Conservation (phyloP, 2,329 filamentous ascomycete genomes). For the Alternaria consortialis region DNA sequence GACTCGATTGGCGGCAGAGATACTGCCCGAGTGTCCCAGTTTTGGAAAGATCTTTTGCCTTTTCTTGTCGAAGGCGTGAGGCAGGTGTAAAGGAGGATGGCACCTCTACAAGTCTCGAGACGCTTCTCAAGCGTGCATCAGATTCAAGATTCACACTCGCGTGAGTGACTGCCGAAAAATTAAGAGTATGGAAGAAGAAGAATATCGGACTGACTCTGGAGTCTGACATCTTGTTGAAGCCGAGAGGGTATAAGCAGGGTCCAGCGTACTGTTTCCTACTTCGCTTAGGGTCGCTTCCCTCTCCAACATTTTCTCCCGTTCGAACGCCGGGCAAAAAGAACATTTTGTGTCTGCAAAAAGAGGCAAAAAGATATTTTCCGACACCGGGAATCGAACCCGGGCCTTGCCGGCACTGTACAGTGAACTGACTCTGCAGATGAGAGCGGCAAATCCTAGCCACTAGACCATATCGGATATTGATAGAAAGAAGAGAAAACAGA, state of each 20-base stretch:
- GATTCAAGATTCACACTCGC: too few species aligned
- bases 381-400: conserved; percentile 24
- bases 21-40: not conserved
- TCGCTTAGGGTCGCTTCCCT: not conserved
- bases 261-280: not conserved
- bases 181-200: too few species aligned
- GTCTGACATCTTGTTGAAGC: too few species aligned
- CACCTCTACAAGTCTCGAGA: too few species aligned
- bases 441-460: conserved; percentile 25
- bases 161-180: too few species aligned
- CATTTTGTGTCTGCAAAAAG: not conserved
- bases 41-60: not conserved
- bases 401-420: conserved; percentile 21
- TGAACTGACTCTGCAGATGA: conserved; percentile 21
- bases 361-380: conserved; percentile 9
- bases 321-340: not conserved
- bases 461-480: conserved; percentile 20
- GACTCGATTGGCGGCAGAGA: not conserved
- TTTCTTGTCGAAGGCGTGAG: not conserved
- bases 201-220: too few species aligned
- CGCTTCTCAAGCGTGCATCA: too few species aligned
- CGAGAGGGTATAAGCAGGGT: too few species aligned
- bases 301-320: not conserved
- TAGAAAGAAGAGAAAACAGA: not conserved
- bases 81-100: not conserved